Evolutionary conservation across 2,329 filamentous ascomycete species (phyloP).

Genomic region (Tolypocladium sp.): DNA sequence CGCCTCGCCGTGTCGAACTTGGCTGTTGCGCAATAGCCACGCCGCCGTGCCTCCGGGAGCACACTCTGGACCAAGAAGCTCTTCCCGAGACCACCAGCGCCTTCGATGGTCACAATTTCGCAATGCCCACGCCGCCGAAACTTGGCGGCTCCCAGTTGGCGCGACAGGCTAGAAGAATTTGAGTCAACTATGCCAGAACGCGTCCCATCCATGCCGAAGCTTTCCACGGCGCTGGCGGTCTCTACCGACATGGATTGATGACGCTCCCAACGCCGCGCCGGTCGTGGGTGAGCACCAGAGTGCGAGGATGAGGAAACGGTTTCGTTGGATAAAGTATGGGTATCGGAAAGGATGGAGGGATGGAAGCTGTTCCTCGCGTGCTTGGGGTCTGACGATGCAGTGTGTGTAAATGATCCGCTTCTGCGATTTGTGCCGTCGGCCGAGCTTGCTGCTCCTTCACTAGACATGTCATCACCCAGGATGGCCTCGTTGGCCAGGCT

Average conservation of each 20-base stretch:
- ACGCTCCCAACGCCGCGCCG: constrained; percentile 40
- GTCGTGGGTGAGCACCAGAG: constrained; percentile 27
- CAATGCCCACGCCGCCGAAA: constrained; percentile 54
- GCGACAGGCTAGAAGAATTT: constrained; percentile 39
- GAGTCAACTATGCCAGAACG: constrained; percentile 36
- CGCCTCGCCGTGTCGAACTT: constrained; percentile 56
- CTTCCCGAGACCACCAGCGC: constrained; percentile 55
- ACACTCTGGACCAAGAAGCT: constrained; percentile 56
- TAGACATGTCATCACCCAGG: constrained; percentile 45
- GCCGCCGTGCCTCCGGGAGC: constrained; percentile 48
- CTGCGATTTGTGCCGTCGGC: constrained; percentile 39
- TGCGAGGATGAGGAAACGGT: constrained; percentile 38
- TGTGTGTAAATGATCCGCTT: constrained; percentile 40
- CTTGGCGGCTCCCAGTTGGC: constrained; percentile 46
- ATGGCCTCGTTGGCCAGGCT: constrained; percentile 40
- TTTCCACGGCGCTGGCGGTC: constrained; percentile 35
- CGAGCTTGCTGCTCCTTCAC: constrained; percentile 50
- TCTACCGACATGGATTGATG: constrained; percentile 43
- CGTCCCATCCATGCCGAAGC: constrained; percentile 30
- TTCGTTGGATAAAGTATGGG: constrained; percentile 31
- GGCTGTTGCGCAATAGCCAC: constrained; percentile 56
- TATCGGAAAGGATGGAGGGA: constrained; percentile 31
- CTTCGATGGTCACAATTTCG: constrained; percentile 53
- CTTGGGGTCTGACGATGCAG: constrained; percentile 31
- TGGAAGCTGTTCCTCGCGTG: constrained; percentile 26